Conservation (phyloP, 2,329 filamentous ascomycete species). For the Pseudogymnoascus destructans region DNA sequence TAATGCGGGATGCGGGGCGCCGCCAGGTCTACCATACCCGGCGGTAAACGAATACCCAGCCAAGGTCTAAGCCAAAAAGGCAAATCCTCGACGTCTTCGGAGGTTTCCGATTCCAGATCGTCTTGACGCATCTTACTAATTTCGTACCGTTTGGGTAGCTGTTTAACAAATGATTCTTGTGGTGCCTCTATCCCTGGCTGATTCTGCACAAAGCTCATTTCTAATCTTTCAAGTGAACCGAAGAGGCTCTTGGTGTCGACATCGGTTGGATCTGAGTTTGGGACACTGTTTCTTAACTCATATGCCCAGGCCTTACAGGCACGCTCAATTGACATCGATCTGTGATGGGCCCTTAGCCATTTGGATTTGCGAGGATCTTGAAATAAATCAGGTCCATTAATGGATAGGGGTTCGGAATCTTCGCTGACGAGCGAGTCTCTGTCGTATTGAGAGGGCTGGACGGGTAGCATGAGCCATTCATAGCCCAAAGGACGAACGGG, state of each 20-base stretch:
- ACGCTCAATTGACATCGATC: neutral
- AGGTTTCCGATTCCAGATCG: no score
- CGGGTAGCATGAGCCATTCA: neutral
- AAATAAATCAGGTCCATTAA: neutral
- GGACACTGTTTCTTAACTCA: neutral
- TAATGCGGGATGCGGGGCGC: neutral
- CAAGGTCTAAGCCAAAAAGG: neutral
- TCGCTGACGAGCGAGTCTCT: neutral
- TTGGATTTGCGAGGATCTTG: neutral
- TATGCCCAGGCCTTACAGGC: neutral
- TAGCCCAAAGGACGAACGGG: neutral
- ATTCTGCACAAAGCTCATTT: neutral
- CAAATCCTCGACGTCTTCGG: neutral
- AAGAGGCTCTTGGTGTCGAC: neutral
- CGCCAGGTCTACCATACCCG: neutral
- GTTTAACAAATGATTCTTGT: neutral
- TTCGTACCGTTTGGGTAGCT: neutral
- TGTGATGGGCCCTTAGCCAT: neutral
- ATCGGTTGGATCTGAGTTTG: neutral
- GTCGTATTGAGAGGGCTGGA: neutral
- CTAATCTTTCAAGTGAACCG: neutral
- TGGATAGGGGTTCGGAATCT: neutral
- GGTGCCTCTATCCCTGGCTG: no score
- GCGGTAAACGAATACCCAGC: neutral
- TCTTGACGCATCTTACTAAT: neutral